Conservation (phyloP, 225 moss, liverwort and hornwort species). For the Marchantia paleacea region DNA sequence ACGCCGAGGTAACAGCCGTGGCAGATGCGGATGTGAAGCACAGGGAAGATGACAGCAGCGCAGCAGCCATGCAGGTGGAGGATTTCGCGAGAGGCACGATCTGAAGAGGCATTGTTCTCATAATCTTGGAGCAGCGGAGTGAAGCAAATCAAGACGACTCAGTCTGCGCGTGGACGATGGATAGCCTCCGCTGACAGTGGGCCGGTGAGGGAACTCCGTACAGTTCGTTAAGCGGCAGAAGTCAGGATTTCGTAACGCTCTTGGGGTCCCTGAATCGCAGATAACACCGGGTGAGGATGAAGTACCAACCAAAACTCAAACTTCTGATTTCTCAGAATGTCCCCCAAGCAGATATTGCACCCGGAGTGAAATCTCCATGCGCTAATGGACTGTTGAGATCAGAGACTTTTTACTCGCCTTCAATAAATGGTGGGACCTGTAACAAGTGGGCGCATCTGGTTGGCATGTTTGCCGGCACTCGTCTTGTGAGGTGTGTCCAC, state of each 20-base stretch:
- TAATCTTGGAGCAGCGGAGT: not conserved
- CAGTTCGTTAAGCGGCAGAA: not conserved
- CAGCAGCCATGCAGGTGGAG: conserved; percentile 21
- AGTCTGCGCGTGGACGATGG: too few species aligned
- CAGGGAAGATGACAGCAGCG: conserved; percentile 11
- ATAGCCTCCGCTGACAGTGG: not conserved
- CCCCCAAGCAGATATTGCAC: not conserved
- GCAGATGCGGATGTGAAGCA: not conserved
- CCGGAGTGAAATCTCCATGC: not conserved
- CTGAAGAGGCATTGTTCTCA: conserved; percentile 27
- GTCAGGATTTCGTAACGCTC: not conserved
- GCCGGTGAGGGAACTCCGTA: not conserved
- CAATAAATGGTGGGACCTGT: not conserved
- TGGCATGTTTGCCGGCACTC: not conserved
- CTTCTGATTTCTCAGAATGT: not conserved
- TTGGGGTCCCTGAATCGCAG: not conserved
- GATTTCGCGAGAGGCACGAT: conserved; percentile 14
- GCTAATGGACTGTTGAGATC: not conserved
- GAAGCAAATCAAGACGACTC: not conserved
- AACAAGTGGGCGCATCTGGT: not conserved
- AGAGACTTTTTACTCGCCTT: not conserved
- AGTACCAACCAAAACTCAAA: not conserved
- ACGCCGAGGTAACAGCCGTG: not conserved
- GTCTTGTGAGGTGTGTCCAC: not conserved
- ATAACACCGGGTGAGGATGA: not conserved